Conservation (phyloP, 2,329 filamentous ascomycete species). For the Chrysoporthe cubensis region DNA sequence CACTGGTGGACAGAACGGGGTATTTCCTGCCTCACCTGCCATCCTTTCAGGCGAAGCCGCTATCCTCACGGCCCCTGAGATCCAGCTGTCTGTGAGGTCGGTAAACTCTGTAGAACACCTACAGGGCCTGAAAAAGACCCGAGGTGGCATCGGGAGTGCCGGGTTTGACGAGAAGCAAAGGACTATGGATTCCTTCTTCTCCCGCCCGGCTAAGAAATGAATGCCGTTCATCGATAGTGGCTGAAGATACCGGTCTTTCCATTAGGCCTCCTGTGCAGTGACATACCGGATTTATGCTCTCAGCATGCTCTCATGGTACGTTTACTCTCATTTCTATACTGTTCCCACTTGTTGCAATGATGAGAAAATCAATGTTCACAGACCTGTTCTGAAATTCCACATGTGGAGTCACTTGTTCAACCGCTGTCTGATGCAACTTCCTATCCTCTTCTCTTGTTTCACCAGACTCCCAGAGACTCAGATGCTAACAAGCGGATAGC, state of each 20-base stretch:
- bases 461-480: constrained; percentile 22
- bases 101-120: constrained; percentile 77
- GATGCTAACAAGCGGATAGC: constrained; percentile 17
- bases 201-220: constrained; percentile 51
- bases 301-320: constrained; percentile 44
- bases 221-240: constrained; percentile 40
- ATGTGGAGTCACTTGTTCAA: constrained; percentile 79
- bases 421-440: constrained; percentile 71
- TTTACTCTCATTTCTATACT: constrained; percentile 30
- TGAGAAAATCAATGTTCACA: constrained; percentile 74
- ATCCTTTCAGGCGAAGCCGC: no score
- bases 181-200: constrained; percentile 77
- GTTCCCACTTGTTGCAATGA: constrained; percentile 59
- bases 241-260: constrained; percentile 26
- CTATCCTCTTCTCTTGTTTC: constrained; percentile 19
- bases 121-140: constrained; percentile 73
- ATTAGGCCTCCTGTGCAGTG: background rate
- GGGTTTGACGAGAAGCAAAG: constrained; percentile 76
- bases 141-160: constrained; percentile 80
- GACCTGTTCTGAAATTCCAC: constrained; percentile 76
- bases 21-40: constrained; percentile 8
- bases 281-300: no score
- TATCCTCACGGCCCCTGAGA: constrained; percentile 3
- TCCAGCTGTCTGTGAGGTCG: constrained; percentile 51
- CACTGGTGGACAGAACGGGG: background rate